Percentiles rank a stretch among this genome's conserved stretches.
These are phyloP conservation scores for Thalassiosira exigua DNA, from an alignment of 352 stramenopile genomes.

Conservation along the genomic window DNA sequence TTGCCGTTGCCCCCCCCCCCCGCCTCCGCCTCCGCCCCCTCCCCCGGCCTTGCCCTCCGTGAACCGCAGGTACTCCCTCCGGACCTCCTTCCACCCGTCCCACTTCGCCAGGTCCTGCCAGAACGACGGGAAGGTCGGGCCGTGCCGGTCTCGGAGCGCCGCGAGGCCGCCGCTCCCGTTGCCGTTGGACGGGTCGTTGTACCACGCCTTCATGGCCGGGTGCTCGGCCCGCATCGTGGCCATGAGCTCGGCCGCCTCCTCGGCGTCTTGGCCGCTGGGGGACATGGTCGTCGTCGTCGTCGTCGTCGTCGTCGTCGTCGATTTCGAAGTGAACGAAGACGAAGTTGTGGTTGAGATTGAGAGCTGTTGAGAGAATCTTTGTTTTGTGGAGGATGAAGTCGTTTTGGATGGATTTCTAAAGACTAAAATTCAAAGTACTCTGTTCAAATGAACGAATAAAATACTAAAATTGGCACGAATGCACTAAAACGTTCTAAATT, in stretches of 20 bases:
- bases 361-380: no score
- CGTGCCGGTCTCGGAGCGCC: conserved; percentile 86
- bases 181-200: conserved; percentile 48
- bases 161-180: conserved; percentile 4
- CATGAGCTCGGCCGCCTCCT: conserved; percentile 80
- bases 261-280: conserved; percentile 32
- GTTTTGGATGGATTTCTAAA: no score
- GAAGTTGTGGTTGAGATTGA: no score
- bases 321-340: no score
- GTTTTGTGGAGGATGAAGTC: no score
- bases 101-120: conserved; percentile 95
- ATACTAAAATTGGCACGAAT: no score
- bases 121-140: conserved; percentile 90
- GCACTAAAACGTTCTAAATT: no score
- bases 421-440: no score
- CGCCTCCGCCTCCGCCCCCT: background rate
- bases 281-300: no score
- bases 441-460: no score
- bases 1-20: background rate
- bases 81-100: conserved; percentile 91
- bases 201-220: conserved; percentile 83
- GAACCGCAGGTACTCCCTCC: conserved; percentile 89
- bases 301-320: no score
- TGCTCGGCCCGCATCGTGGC: conserved; percentile 74
- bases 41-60: conserved; percentile 72